A percentile compares a stretch with the other conserved stretches of the same genome.
These are phyloP conservation scores for Hortiboletus flavorubellus DNA, from an alignment of 768 basidiomycete species.

Conservation along the genomic window DNA sequence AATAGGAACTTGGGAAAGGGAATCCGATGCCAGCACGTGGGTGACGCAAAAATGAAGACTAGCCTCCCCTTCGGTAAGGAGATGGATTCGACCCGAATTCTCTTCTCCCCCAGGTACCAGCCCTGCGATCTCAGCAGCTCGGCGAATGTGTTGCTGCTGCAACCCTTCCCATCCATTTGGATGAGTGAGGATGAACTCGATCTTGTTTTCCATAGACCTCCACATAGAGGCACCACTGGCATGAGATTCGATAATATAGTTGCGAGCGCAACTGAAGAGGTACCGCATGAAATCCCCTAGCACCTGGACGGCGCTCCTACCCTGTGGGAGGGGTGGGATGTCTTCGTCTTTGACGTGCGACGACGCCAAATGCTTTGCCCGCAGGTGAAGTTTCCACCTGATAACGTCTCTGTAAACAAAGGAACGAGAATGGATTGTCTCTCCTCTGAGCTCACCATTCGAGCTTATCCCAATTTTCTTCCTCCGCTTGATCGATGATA, in stretches of 20 bases:
- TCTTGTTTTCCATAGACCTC: slow-evolving; percentile 19
- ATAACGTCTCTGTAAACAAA: not conserved
- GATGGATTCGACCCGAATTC: slow-evolving; percentile 17
- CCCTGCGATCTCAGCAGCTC: slow-evolving; percentile 22
- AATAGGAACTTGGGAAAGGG: slow-evolving; percentile 8
- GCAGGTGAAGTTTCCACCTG: slow-evolving; percentile 38
- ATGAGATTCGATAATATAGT: slow-evolving; percentile 23
- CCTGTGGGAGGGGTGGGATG: slow-evolving; percentile 23
- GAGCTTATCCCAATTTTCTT: slow-evolving; percentile 35
- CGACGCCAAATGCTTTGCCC: slow-evolving; percentile 23
- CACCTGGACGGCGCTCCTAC: slow-evolving; percentile 19
- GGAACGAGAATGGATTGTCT: not conserved
- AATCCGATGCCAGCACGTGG: slow-evolving; percentile 37
- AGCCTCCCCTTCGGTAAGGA: slow-evolving; percentile 28
- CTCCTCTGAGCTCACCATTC: slow-evolving; percentile 33
- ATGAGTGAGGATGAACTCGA: slow-evolving; percentile 26
- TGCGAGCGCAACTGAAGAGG: slow-evolving; percentile 22
- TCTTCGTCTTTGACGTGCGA: slow-evolving; percentile 23
- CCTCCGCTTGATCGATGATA: slow-evolving; percentile 37
- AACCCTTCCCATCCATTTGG: slow-evolving; percentile 33
- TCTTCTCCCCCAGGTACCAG: slow-evolving; percentile 16
- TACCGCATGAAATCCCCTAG: slow-evolving; percentile 29
- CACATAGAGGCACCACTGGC: slow-evolving; percentile 27
- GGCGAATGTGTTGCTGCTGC: slow-evolving; percentile 31
- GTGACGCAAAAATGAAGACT: slow-evolving; percentile 38